Percentiles rank a stretch among this genome's conserved stretches.
These are phyloP conservation scores for Gracilaria domingensis DNA, from an alignment of 23 red algal genomes.

Conservation along the genomic window DNA sequence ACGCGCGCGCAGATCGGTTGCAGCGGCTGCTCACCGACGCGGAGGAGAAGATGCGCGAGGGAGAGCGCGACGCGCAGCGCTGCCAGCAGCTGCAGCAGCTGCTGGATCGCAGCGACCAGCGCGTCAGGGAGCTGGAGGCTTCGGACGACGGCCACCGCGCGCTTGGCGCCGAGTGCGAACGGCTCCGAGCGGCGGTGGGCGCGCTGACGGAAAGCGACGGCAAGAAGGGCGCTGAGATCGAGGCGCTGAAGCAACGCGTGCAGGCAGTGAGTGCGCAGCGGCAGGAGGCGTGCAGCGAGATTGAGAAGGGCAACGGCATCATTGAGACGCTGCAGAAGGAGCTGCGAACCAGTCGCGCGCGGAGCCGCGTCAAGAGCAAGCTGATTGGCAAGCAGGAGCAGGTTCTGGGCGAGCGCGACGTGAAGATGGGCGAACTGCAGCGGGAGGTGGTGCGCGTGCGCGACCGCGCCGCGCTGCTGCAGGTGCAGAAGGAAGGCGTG, in stretches of 20 bases:
- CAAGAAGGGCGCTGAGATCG: background rate
- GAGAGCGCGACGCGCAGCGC: background rate
- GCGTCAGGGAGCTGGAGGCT: background rate
- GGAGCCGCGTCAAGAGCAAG: constrained; percentile 16
- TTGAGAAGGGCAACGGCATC: constrained; percentile 26
- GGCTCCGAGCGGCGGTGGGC: background rate
- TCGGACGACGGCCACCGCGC: background rate
- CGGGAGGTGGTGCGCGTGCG: constrained; percentile 42
- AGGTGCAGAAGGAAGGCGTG: constrained; percentile 67
- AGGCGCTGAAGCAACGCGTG: constrained; percentile 10
- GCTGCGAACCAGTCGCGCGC: constrained; percentile 3
- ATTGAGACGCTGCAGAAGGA: constrained; percentile 35
- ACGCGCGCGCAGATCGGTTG: background rate
- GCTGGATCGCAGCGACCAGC: background rate
- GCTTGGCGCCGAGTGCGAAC: background rate
- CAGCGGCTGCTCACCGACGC: background rate
- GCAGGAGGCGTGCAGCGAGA: background rate
- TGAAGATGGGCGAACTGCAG: constrained; percentile 24
- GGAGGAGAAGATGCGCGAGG: background rate
- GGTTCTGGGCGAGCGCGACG: constrained; percentile 18
- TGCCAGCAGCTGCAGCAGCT: constrained; percentile 4
- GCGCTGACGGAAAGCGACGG: background rate
- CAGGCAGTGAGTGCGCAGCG: constrained; percentile 6
- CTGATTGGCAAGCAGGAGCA: constrained; percentile 55
- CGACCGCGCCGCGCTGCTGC: constrained; percentile 37